Evolutionary conservation across 345 rosid species (phyloP).

Genomic region (Corymbia maculata): DNA sequence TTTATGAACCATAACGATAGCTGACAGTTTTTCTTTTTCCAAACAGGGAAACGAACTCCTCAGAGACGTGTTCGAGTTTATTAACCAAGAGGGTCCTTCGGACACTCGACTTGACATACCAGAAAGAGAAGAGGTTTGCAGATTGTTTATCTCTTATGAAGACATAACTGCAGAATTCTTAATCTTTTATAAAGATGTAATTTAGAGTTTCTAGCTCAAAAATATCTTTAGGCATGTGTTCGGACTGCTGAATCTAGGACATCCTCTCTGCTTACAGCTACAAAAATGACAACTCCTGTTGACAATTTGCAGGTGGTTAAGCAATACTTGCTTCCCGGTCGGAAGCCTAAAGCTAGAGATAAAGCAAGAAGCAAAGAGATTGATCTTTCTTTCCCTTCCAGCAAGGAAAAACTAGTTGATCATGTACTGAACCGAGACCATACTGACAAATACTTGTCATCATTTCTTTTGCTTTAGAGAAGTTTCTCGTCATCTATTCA

Average conservation of each 20-base stretch:
- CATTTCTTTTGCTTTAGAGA: background rate
- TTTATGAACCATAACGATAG: background rate
- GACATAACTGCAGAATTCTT: background rate
- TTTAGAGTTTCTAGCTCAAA: background rate
- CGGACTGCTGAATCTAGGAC: background rate
- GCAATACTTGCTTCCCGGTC: background rate
- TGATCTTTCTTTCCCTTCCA: background rate
- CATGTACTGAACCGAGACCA: background rate
- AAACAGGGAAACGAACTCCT: conserved; percentile 2
- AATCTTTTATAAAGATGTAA: background rate
- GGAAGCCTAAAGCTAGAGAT: background rate
- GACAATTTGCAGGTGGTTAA: background rate
- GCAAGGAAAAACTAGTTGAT: background rate
- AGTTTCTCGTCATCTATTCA: background rate
- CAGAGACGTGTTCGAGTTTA: conserved; percentile 1
- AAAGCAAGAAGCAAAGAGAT: background rate
- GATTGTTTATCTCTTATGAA: background rate
- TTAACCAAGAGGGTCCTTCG: background rate
- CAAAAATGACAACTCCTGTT: background rate
- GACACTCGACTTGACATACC: background rate
- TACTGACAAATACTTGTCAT: background rate
- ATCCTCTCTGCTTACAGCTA: background rate
- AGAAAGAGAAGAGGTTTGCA: conserved; percentile 1
- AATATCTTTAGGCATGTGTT: background rate
- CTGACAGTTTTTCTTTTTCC: background rate